A percentile compares a stretch with the other conserved stretches of the same genome.
phyloP scores from a whole-genome alignment of 805 yeast genomes.

The Saccharomyces kudriavzevii region DNA sequence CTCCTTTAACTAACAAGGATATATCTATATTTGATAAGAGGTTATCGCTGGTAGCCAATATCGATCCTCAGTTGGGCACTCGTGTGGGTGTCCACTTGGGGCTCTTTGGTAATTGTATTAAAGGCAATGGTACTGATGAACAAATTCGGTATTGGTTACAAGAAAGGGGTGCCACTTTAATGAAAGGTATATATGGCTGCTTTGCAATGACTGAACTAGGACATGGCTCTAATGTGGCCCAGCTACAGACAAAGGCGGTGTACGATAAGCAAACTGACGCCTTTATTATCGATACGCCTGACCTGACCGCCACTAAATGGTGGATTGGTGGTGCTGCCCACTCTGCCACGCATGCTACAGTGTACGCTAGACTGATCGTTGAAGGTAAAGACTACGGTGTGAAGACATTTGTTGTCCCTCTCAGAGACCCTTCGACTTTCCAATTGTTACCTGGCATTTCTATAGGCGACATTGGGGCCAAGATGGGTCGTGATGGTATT shows the following conservation, averaged over 20 bases:
- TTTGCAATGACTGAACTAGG: slow-evolving; percentile 91
- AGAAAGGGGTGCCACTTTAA: slow-evolving; percentile 51
- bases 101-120: slow-evolving; percentile 68
- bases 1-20: slow-evolving; percentile 20
- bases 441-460: slow-evolving; percentile 70
- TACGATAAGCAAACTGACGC: slow-evolving; percentile 58
- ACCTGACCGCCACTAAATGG: slow-evolving; percentile 92
- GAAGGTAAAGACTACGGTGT: slow-evolving; percentile 85
- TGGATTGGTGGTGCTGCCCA: slow-evolving; percentile 99
- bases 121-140: slow-evolving; percentile 80
- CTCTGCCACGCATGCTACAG: slow-evolving; percentile 81
- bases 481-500: slow-evolving; percentile 93
- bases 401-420: slow-evolving; percentile 83
- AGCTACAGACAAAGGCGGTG: slow-evolving; percentile 85
- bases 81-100: slow-evolving; percentile 86
- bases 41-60: slow-evolving; percentile 48
- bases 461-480: slow-evolving; percentile 87
- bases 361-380: slow-evolving; percentile 75
- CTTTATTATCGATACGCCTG: slow-evolving; percentile 77
- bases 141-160: slow-evolving; percentile 80
- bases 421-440: slow-evolving; percentile 62
- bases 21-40: slow-evolving; percentile 44
- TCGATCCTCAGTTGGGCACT: slow-evolving; percentile 76
- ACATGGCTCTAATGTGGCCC: slow-evolving; percentile 92
- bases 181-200: slow-evolving; percentile 71